Percentiles rank a stretch among this genome's conserved stretches.
Conservation (phyloP, 805 yeast species). For the Millerozyma miso region DNA sequence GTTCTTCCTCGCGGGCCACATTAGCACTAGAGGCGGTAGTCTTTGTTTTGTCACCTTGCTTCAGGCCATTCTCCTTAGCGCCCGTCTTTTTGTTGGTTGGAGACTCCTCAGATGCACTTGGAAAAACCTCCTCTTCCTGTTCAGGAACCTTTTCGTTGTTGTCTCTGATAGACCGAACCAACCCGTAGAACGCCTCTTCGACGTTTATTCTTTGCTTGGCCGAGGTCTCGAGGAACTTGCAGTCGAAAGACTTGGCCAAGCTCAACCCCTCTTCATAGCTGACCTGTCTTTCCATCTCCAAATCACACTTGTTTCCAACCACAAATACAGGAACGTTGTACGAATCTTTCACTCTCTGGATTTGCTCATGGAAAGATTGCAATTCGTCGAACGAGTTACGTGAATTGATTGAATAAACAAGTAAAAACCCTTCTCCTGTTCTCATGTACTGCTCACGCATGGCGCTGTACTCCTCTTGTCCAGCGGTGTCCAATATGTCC, state of each 20-base stretch:
- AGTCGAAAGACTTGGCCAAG: conserved; percentile 62
- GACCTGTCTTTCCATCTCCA: conserved; percentile 73
- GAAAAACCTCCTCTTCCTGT: not conserved
- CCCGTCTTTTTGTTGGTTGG: not conserved
- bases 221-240: conserved; percentile 84
- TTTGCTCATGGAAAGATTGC: conserved; percentile 71
- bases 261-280: conserved; percentile 57
- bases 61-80: not conserved
- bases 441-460: conserved; percentile 87
- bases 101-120: not conserved
- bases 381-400: conserved; percentile 82
- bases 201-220: conserved; percentile 91
- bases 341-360: conserved; percentile 70
- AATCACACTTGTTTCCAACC: conserved; percentile 78
- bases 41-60: not conserved
- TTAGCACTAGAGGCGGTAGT: not conserved
- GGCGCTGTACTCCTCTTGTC: conserved; percentile 95
- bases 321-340: conserved; percentile 71
- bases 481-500: conserved; percentile 96
- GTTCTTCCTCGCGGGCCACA: not conserved
- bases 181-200: conserved; percentile 72
- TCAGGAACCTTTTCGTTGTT: conserved; percentile 4
- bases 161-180: conserved; percentile 54
- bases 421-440: conserved; percentile 89
- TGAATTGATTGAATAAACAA: conserved; percentile 86